Base-by-base conservation (phyloP, 2,329 filamentous ascomycete species). In the Neurospora sp. region DNA sequence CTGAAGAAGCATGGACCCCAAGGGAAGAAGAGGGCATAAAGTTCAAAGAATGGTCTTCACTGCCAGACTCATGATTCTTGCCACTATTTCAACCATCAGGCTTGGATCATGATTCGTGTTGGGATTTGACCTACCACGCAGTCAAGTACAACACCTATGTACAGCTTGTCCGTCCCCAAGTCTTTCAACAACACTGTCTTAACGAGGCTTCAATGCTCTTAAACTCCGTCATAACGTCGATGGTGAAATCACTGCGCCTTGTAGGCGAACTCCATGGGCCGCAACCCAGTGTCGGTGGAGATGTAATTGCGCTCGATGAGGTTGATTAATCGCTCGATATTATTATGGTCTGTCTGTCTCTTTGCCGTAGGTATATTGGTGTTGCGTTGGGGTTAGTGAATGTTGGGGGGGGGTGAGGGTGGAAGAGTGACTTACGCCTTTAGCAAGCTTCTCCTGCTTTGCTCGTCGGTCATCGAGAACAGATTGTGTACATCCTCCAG, bases 201-300 rank as follows among this genome's bases (percentile, higher is more conserved):
- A 38, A 3, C 38, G 38, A 39, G 38, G 11, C 38, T 39, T 15
- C 38, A 5, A 13, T 13, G 38, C 11, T 39, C 10, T 39, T 39
- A 13, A 68, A 3, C 11, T 43, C 23, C 46, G 36, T 67, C 23
- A 68, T 84, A 28, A 85, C 82, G 71, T 87, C 85, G 3, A 86
- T 76, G 0, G 84, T 84, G 68, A 86, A 82, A 77, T 80, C 28
- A 85, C 43, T 84, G 81, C 2, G 81, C 79, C 62, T 82, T 82
- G 17, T 77, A 76, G 38, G 80, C 81, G 67, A 86, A 74, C 72
- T 87, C 83, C 74, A 86, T 78, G 23, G 81, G 75, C 69, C 84
- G 84, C 40, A 71, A 73, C 1, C 71, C 70, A n/a, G 70, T 28
- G 72, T 71, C 15, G 73, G 72, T 71, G 4, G 67, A 46, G 42